These are phyloP conservation scores for Collybia sordida DNA, from an alignment of 768 basidiomycete genomes.

Conservation along the genomic window DNA sequence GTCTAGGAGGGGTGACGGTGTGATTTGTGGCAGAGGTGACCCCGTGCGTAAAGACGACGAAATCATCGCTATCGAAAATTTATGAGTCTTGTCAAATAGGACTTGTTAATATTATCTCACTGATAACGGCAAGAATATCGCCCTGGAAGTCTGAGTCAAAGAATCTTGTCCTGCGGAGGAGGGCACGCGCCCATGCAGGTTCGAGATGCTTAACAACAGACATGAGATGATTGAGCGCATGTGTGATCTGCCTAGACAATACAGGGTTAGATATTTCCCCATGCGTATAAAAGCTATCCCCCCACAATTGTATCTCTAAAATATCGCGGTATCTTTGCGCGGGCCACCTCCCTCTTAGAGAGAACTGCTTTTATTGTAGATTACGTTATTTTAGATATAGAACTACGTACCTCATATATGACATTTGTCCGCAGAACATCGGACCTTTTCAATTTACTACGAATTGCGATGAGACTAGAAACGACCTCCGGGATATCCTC, in stretches of 20 bases:
- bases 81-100: neutral
- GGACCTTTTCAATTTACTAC: slow-evolving; percentile 69
- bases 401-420: slow-evolving; percentile 55
- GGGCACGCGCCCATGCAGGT: slow-evolving; percentile 73
- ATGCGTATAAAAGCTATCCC: neutral
- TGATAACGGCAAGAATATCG: slow-evolving; percentile 80
- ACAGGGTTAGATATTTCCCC: slow-evolving; percentile 1
- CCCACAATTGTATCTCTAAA: slow-evolving; percentile 67
- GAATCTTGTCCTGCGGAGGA: slow-evolving; percentile 72
- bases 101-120: slow-evolving; percentile 34
- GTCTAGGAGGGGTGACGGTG: slow-evolving; percentile 68
- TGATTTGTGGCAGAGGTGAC: slow-evolving; percentile 79
- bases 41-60: slow-evolving; percentile 76
- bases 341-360: slow-evolving; percentile 78
- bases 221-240: slow-evolving; percentile 69
- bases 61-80: slow-evolving; percentile 56
- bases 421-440: slow-evolving; percentile 55
- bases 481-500: slow-evolving; percentile 55
- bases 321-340: slow-evolving; percentile 72
- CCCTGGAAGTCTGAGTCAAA: slow-evolving; percentile 82
- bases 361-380: slow-evolving; percentile 47
- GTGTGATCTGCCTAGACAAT: slow-evolving; percentile 57
- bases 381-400: slow-evolving; percentile 1
- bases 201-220: slow-evolving; percentile 74
- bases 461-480: slow-evolving; percentile 68